These are phyloP conservation scores for Exophiala aquamarina DNA, from an alignment of 2,329 filamentous ascomycete genomes.

Conservation along the genomic window DNA sequence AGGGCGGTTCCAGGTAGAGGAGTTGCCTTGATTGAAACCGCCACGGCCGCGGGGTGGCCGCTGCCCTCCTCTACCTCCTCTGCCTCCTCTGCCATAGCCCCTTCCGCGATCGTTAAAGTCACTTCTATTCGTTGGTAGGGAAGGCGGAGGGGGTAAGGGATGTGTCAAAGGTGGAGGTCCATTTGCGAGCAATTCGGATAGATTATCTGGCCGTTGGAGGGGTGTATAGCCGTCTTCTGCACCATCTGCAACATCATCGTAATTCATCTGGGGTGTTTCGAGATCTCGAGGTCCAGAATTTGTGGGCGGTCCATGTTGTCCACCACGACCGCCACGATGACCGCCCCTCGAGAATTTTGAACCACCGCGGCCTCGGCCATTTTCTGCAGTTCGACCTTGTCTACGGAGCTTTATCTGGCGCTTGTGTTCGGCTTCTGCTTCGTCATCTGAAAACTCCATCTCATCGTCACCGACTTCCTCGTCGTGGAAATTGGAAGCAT, in stretches of 20 bases:
- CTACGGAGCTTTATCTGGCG: slow-evolving; percentile 67
- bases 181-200: slow-evolving; percentile 51
- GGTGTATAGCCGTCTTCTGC: slow-evolving; percentile 63
- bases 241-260: slow-evolving; percentile 61
- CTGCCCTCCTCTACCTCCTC: slow-evolving; percentile 28
- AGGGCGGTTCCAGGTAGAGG: slow-evolving; percentile 4
- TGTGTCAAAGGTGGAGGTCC: slow-evolving; percentile 23
- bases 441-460: slow-evolving; percentile 94
- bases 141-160: slow-evolving; percentile 19
- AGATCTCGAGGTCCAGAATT: neutral
- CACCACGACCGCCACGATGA: slow-evolving; percentile 19
- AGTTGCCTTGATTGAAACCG: slow-evolving; percentile 31
- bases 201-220: slow-evolving; percentile 65
- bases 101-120: slow-evolving; percentile 42
- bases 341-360: slow-evolving; percentile 23
- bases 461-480: slow-evolving; percentile 86
- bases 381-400: slow-evolving; percentile 53
- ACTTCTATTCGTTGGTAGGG: slow-evolving; percentile 28
- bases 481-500: slow-evolving; percentile 92
- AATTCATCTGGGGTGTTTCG: slow-evolving; percentile 53
- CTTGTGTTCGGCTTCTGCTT: slow-evolving; percentile 84
- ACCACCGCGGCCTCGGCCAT: slow-evolving; percentile 36
- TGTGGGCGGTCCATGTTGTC: neutral
- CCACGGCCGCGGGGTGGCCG: slow-evolving; percentile 32
- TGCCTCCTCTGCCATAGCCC: slow-evolving; percentile 31